phyloP scores from a whole-genome alignment of 2,329 filamentous ascomycete genomes.

The Claviceps paspali region DNA sequence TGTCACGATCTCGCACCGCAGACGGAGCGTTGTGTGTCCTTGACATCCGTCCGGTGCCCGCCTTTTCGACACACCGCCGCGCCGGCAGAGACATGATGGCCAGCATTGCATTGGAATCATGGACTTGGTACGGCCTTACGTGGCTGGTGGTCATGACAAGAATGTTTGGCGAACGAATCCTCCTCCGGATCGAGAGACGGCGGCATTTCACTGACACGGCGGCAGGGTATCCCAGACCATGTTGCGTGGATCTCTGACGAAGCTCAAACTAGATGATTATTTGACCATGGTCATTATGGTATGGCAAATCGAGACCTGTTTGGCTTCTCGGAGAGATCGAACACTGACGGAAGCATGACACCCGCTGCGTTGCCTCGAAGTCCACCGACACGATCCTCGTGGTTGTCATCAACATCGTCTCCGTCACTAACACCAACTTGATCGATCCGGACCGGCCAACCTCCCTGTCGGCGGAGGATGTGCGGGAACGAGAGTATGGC shows the following conservation, averaged over 20 bases:
- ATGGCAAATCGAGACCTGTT: neutral
- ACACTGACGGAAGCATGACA: neutral
- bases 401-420: constrained; percentile 37
- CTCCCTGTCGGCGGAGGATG: constrained; percentile 26
- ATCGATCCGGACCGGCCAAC: constrained; percentile 31
- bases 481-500: constrained; percentile 28
- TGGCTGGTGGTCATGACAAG: constrained; percentile 22
- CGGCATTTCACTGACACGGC: neutral
- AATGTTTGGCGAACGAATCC: constrained; percentile 20
- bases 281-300: constrained; percentile 38
- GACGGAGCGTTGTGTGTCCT: neutral
- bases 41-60: neutral
- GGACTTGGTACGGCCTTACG: constrained; percentile 29
- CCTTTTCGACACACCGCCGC: neutral
- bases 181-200: neutral
- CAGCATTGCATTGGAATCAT: constrained; percentile 22
- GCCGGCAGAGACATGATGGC: constrained; percentile 12
- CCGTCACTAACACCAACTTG: constrained; percentile 42
- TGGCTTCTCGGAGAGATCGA: constrained; percentile 11
- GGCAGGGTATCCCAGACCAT: constrained; percentile 23
- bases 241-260: constrained; percentile 27
- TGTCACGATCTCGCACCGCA: neutral
- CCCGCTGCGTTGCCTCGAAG: constrained; percentile 11
- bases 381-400: constrained; percentile 38
- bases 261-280: constrained; percentile 39